Evolutionary conservation across 805 yeast species (phyloP).

Genomic region (Suhomyces faveliae): DNA sequence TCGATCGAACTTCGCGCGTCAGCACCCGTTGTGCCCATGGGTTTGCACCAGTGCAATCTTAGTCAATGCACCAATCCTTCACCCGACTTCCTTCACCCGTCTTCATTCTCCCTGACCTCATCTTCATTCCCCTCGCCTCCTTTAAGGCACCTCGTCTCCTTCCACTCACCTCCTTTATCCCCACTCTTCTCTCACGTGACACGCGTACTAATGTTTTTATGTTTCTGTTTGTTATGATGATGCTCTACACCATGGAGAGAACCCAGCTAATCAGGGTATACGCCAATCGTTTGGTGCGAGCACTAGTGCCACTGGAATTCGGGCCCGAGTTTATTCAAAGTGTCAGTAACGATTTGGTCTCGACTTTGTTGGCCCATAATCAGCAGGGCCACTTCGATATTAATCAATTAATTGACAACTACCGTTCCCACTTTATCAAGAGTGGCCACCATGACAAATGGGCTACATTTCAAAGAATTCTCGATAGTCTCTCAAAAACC

Average conservation of each 20-base stretch:
- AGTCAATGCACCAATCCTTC: no score
- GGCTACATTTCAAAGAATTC: constrained; percentile 30
- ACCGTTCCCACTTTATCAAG: constrained; percentile 25
- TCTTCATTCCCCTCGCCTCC: neutral
- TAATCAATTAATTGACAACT: constrained; percentile 20
- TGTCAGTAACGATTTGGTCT: constrained; percentile 28
- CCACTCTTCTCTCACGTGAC: neutral
- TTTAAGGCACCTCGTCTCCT: no score
- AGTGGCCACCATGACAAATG: constrained; percentile 28
- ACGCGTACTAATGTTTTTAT: neutral
- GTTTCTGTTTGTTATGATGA: constrained; percentile 1
- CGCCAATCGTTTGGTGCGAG: constrained; percentile 32
- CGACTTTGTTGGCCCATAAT: neutral
- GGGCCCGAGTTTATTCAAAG: constrained; percentile 35
- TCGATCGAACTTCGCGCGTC: no score
- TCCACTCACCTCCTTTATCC: neutral
- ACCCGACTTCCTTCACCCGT: no score
- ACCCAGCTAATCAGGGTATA: constrained; percentile 34
- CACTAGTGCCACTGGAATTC: constrained; percentile 37
- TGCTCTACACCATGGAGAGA: constrained; percentile 18
- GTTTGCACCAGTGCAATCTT: no score
- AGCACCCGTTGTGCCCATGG: no score
- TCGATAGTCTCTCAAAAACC: constrained; percentile 28
- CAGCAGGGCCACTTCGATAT: constrained; percentile 13
- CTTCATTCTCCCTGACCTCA: neutral